A percentile compares a stretch with the other conserved stretches of the same genome.
Evolutionary conservation across 805 yeast genomes (phyloP).

Genomic region (Candida stauntonica): DNA sequence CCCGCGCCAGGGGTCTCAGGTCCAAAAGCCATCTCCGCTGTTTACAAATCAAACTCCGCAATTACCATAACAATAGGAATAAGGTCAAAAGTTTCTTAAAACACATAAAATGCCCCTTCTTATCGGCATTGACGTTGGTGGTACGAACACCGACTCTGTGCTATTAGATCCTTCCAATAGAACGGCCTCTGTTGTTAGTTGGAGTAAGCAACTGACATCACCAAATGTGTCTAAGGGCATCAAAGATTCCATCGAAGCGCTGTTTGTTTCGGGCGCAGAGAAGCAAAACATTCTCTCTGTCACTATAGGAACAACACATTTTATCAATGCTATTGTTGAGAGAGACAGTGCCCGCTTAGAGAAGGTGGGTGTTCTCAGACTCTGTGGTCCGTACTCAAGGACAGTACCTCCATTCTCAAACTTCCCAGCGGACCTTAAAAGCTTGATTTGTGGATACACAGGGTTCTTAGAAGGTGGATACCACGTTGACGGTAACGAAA

Average conservation of each 20-base stretch:
- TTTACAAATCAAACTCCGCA: not conserved
- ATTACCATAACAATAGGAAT: no score
- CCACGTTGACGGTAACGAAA: conserved; percentile 39
- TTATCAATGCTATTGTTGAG: conserved; percentile 47
- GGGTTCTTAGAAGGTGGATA: conserved; percentile 39
- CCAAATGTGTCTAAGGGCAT: conserved; percentile 42
- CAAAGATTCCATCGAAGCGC: conserved; percentile 30
- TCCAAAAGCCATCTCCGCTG: no score
- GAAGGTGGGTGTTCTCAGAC: conserved; percentile 41
- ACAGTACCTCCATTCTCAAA: conserved; percentile 40
- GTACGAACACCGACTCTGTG: conserved; percentile 48
- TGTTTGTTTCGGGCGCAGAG: conserved; percentile 28
- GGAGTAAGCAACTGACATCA: conserved; percentile 42
- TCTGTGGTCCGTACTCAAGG: conserved; percentile 40
- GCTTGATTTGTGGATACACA: conserved; percentile 33
- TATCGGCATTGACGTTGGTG: conserved; percentile 51
- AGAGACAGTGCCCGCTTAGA: conserved; percentile 39
- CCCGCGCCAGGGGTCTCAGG: no score
- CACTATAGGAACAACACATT: conserved; percentile 50
- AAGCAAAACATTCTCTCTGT: conserved; percentile 33
- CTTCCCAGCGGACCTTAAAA: conserved; percentile 37
- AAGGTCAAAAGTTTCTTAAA: conserved; percentile 7
- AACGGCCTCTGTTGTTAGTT: conserved; percentile 34
- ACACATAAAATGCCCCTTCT: no score
- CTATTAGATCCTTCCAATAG: conserved; percentile 34